Evolutionary conservation across 1,284 basidiomycete genomes (phyloP).

Genomic region (Inonotus obliquus): DNA sequence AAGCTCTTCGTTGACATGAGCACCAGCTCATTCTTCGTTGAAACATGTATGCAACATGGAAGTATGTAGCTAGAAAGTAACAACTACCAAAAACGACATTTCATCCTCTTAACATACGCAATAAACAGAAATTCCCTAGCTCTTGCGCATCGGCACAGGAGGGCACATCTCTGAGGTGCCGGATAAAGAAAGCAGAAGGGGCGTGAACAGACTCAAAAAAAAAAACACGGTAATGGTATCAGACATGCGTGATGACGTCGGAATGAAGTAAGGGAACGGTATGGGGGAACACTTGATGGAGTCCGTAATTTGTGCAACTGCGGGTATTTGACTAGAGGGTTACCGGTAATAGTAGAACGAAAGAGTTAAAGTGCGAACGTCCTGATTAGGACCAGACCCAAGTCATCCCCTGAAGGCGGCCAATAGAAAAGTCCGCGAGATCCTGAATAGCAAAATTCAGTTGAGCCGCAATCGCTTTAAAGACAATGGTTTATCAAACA

Average conservation of each 20-base stretch:
- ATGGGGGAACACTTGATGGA: background rate
- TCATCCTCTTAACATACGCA: background rate
- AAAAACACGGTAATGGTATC: background rate
- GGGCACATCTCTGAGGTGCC: constrained; percentile 11
- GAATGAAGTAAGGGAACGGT: background rate
- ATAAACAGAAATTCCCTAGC: constrained; percentile 8
- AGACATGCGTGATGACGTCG: background rate
- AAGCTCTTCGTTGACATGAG: background rate
- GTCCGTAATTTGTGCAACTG: constrained; percentile 2
- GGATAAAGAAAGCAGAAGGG: constrained; percentile 4
- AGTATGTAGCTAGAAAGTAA: background rate
- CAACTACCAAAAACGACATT: background rate
- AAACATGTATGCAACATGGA: background rate
- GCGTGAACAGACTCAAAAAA: background rate
- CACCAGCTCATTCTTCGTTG: background rate
- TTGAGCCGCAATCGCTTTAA: background rate
- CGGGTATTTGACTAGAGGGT: constrained; percentile 1
- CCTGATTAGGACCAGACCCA: constrained; percentile 15
- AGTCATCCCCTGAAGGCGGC: constrained; percentile 22
- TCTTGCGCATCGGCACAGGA: constrained; percentile 13
- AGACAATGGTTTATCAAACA: background rate
- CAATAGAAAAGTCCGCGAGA: constrained; percentile 30
- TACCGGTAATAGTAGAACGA: background rate
- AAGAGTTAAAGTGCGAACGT: background rate
- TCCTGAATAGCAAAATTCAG: constrained; percentile 10